A percentile compares a stretch with the other conserved stretches of the same genome.
phyloP scores from a whole-genome alignment of 2,329 filamentous ascomycete species.

The Ophiostoma novo-ulmi region DNA sequence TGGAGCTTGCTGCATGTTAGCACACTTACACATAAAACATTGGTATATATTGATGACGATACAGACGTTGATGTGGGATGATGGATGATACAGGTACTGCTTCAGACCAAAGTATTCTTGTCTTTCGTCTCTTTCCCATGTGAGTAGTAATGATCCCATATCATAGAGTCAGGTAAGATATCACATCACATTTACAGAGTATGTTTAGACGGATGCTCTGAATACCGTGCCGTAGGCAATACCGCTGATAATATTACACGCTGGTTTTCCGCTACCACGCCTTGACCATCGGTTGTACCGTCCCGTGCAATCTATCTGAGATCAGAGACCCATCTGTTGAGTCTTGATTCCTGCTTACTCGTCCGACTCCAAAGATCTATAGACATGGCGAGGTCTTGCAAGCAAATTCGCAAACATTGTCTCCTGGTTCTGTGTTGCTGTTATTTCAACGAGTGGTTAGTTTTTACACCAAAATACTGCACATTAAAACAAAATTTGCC shows the following conservation, averaged over 20 bases:
- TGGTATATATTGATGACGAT: not conserved
- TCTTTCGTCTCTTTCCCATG: not conserved
- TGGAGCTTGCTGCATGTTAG: too few species aligned
- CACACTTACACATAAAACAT: not conserved
- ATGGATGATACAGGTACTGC: not conserved
- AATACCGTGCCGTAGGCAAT: not conserved
- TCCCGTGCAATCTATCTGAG: not conserved
- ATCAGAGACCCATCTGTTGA: not conserved
- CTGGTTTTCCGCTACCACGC: not conserved
- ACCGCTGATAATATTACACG: not conserved
- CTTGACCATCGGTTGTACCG: not conserved
- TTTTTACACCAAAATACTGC: too few species aligned
- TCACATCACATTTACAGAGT: not conserved
- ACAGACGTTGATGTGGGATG: not conserved
- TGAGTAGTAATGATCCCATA: not conserved
- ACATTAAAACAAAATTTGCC: too few species aligned
- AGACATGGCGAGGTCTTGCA: not conserved
- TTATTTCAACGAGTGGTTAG: not conserved
- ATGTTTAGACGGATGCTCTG: not conserved
- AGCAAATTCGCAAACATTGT: not conserved
- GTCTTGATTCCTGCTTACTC: not conserved
- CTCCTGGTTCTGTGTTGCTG: not conserved
- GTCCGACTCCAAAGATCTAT: not conserved
- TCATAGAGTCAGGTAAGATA: not conserved
- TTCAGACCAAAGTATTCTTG: not conserved